Evolutionary conservation across 1,284 basidiomycete genomes (phyloP).

Genomic region (Marasmius sp.): DNA sequence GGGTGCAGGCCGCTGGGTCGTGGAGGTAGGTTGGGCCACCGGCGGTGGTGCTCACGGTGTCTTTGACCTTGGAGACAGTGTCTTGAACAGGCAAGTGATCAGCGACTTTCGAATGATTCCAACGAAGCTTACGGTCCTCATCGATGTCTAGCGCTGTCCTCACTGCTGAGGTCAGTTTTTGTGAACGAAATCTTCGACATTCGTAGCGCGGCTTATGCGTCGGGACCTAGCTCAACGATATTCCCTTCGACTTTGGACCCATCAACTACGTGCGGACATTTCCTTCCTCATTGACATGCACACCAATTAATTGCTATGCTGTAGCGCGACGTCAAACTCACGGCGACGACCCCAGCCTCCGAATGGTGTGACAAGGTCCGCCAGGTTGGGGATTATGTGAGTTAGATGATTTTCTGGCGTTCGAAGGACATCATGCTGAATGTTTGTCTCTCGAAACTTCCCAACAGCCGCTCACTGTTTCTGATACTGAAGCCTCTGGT

Average conservation of each 20-base stretch:
- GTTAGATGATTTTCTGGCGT: neutral
- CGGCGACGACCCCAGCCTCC: constrained; percentile 26
- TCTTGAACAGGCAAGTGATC: constrained; percentile 25
- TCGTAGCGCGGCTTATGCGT: neutral
- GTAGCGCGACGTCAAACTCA: constrained; percentile 27
- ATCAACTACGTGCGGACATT: constrained; percentile 22
- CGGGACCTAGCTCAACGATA: constrained; percentile 19
- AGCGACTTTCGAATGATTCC: constrained; percentile 44
- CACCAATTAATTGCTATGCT: neutral
- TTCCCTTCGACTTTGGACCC: constrained; percentile 28
- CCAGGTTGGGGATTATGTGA: constrained; percentile 25
- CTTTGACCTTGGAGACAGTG: no score
- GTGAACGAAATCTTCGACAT: neutral
- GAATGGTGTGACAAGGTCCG: constrained; percentile 23
- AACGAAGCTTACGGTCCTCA: constrained; percentile 67
- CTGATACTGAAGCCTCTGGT: constrained; percentile 21
- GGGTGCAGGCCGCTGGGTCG: no score
- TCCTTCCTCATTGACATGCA: neutral
- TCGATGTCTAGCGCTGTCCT: constrained; percentile 16
- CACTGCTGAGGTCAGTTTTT: constrained; percentile 21
- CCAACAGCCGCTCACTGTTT: constrained; percentile 22
- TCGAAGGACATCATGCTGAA: neutral
- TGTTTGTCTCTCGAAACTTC: neutral
- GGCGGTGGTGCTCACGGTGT: no score
- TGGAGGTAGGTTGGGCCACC: no score